A percentile compares a stretch with the other conserved stretches of the same genome.
Conservation (phyloP, 208 protist genomes). For the Acanthamoeba polyphaga region DNA sequence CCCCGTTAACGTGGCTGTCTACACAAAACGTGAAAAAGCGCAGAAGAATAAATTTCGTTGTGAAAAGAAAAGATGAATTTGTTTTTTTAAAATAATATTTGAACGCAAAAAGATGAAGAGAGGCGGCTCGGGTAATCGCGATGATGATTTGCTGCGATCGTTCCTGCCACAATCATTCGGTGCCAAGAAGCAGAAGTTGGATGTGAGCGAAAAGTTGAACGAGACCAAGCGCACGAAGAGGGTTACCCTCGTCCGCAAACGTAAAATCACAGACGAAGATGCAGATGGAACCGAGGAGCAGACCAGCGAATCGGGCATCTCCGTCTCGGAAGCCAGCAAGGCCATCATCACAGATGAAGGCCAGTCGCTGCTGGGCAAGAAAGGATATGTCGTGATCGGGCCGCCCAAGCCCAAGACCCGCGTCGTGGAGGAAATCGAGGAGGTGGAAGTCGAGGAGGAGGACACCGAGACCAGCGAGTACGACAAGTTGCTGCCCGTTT, state of each 20-base stretch:
- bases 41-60: background rate
- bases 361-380: background rate
- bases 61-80: background rate
- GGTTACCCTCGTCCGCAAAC: constrained; percentile 8
- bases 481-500: constrained; percentile 6
- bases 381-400: constrained; percentile 39
- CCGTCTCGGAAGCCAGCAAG: background rate
- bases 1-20: no score
- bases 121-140: background rate
- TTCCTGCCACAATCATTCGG: constrained; percentile 27
- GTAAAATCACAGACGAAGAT: constrained; percentile 10
- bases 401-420: constrained; percentile 41
- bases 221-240: background rate
- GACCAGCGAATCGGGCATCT: background rate
- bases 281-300: background rate
- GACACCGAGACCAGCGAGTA: background rate
- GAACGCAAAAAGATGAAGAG: background rate
- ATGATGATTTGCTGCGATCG: constrained; percentile 1
- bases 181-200: constrained; percentile 21
- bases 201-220: background rate
- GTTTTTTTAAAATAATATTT: background rate
- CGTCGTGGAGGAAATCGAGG: constrained; percentile 2
- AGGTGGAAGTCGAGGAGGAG: constrained; percentile 48
- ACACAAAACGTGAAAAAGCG: background rate
- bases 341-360: constrained; percentile 19